These are phyloP conservation scores for Diophrys appendiculata DNA, from an alignment of 73 alveolate species.

Conservation along the genomic window DNA sequence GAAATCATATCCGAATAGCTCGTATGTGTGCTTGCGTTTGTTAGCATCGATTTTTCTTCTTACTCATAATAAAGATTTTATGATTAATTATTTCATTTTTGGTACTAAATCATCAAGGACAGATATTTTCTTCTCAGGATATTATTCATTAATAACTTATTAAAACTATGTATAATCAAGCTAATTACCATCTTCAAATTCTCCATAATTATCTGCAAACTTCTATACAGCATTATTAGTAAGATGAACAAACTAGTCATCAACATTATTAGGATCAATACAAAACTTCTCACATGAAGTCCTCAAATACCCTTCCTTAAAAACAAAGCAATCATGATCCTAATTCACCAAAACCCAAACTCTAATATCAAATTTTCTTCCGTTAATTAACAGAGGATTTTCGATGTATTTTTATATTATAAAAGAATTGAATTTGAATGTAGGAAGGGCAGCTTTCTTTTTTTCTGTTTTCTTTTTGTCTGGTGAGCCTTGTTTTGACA, in stretches of 20 bases:
- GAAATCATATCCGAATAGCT: constrained; percentile 65
- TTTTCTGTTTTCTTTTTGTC: constrained; percentile 23
- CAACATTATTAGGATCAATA: constrained; percentile 41
- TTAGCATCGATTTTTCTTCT: constrained; percentile 52
- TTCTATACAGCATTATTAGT: constrained; percentile 92
- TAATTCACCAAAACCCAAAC: constrained; percentile 68
- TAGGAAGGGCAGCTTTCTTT: neutral
- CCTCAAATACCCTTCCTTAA: constrained; percentile 56
- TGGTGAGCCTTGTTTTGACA: constrained; percentile 18
- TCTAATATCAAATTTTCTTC: constrained; percentile 79
- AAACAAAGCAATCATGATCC: constrained; percentile 51
- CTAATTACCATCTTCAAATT: constrained; percentile 30
- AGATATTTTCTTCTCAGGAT: constrained; percentile 4
- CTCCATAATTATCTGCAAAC: constrained; percentile 54
- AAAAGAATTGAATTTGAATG: constrained; percentile 53
- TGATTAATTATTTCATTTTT: constrained; percentile 41
- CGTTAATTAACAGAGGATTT: constrained; percentile 67
- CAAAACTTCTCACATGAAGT: constrained; percentile 57
- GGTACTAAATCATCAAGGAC: constrained; percentile 35
- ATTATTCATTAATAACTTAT: constrained; percentile 40
- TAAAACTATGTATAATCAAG: constrained; percentile 67
- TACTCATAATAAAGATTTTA: constrained; percentile 17
- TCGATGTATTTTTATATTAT: constrained; percentile 76
- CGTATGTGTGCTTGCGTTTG: constrained; percentile 49
- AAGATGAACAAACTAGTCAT: constrained; percentile 78